A percentile compares a stretch with the other conserved stretches of the same genome.
Evolutionary conservation across 208 protist genomes (phyloP).

Genomic region (Leishmania lainsoni): DNA sequence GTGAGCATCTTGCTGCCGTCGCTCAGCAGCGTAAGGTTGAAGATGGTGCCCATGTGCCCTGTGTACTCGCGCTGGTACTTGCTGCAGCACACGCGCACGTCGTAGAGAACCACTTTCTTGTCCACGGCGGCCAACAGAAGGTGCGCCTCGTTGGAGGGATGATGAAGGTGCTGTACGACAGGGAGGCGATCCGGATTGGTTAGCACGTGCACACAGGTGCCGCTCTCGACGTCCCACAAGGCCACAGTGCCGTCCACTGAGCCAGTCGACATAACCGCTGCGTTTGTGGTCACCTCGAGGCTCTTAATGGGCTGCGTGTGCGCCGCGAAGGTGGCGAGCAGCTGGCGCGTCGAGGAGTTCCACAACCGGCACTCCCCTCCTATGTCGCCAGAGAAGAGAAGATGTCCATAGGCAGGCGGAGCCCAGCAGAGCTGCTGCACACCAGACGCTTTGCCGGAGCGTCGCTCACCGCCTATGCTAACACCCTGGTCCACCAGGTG

Average conservation of each 20-base stretch:
- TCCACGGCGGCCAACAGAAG: constrained; percentile 71
- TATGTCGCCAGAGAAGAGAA: constrained; percentile 94
- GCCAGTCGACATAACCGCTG: constrained; percentile 90
- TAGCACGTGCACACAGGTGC: constrained; percentile 58
- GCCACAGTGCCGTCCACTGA: constrained; percentile 87
- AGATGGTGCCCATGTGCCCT: constrained; percentile 95
- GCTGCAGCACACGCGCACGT: constrained; percentile 69
- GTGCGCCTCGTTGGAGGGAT: constrained; percentile 57
- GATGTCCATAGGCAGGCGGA: constrained; percentile 90
- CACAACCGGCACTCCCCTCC: constrained; percentile 90
- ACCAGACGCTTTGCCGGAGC: constrained; percentile 34
- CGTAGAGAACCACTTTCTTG: constrained; percentile 84
- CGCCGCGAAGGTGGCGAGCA: constrained; percentile 92
- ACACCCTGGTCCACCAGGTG: neutral
- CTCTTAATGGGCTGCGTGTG: constrained; percentile 93
- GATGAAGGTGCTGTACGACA: constrained; percentile 77
- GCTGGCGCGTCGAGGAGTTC: constrained; percentile 66
- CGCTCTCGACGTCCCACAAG: constrained; percentile 96
- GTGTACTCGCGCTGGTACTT: constrained; percentile 93
- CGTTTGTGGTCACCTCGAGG: constrained; percentile 88
- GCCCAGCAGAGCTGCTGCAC: constrained; percentile 93
- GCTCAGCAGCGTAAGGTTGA: constrained; percentile 95
- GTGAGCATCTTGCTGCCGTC: constrained; percentile 92
- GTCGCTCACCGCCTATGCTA: neutral
- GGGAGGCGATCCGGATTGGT: constrained; percentile 66